Evolutionary conservation across 2,329 filamentous ascomycete genomes (phyloP).

Genomic region (Leptographium galeiforme): DNA sequence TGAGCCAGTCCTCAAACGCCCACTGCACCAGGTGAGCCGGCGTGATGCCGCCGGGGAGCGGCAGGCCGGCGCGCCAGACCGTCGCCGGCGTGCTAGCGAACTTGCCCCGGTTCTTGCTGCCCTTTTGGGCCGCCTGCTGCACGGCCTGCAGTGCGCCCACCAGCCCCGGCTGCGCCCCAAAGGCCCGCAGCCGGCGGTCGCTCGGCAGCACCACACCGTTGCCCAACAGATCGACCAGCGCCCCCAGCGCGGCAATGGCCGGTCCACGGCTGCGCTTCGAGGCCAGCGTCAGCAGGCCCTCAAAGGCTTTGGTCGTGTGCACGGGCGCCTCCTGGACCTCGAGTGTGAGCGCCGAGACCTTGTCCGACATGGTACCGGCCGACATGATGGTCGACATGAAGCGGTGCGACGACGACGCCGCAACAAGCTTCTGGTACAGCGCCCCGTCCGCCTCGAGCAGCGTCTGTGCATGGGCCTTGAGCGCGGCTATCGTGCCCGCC

Average conservation of each 20-base stretch:
- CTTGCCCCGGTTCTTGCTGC: neutral
- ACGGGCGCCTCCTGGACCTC: constrained; percentile 92
- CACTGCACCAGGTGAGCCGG: constrained; percentile 71
- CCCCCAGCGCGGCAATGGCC: constrained; percentile 81
- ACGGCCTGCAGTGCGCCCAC: constrained; percentile 54
- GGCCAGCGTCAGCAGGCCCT: constrained; percentile 69
- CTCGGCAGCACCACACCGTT: constrained; percentile 74
- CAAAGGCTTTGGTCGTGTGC: constrained; percentile 81
- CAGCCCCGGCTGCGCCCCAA: constrained; percentile 67
- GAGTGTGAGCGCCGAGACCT: constrained; percentile 87
- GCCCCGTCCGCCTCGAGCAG: constrained; percentile 68
- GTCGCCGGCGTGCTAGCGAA: constrained; percentile 12
- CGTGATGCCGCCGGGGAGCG: constrained; percentile 60
- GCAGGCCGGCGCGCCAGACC: constrained; percentile 53
- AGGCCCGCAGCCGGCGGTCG: constrained; percentile 67
- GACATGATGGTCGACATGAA: constrained; percentile 97
- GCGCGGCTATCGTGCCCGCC: constrained; percentile 28
- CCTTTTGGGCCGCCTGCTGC: neutral
- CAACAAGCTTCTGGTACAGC: constrained; percentile 58
- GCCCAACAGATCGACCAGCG: constrained; percentile 86
- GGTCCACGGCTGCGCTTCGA: constrained; percentile 88
- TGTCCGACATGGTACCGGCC: constrained; percentile 90
- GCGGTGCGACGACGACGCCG: constrained; percentile 77
- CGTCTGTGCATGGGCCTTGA: constrained; percentile 58
- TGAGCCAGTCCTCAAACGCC: constrained; percentile 92